These are phyloP conservation scores for Aspergillus amoenus DNA, from an alignment of 2,329 filamentous ascomycete genomes.

Conservation along the genomic window DNA sequence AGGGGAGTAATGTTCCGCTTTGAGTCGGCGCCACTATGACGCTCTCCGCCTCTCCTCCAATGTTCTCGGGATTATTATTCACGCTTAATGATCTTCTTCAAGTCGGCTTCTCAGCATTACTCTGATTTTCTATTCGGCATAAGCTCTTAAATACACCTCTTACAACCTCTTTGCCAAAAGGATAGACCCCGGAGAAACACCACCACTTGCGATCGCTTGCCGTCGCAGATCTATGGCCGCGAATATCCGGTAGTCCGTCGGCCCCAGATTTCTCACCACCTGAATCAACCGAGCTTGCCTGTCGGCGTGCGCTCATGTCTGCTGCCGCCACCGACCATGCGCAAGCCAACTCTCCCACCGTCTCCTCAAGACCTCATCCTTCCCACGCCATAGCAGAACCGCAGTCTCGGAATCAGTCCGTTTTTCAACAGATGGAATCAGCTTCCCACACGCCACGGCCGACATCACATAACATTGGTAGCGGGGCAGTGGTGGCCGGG, in stretches of 20 bases:
- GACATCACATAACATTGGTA: conserved; percentile 12
- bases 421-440: conserved; percentile 32
- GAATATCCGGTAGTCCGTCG: conserved; percentile 31
- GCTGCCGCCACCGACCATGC: conserved; percentile 30
- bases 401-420: conserved; percentile 18
- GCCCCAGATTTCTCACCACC: conserved; percentile 18
- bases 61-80: conserved; percentile 9
- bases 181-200: neutral
- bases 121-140: neutral
- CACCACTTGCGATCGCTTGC: neutral
- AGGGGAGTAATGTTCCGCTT: conserved; percentile 21
- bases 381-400: conserved; percentile 16
- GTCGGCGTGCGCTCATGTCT: conserved; percentile 23
- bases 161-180: neutral
- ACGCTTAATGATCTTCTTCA: neutral
- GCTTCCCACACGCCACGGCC: conserved; percentile 23
- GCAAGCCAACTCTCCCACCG: conserved; percentile 19
- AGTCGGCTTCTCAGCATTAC: neutral
- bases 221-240: conserved; percentile 21
- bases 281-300: conserved; percentile 13
- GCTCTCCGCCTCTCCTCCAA: conserved; percentile 4
- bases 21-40: conserved; percentile 18
- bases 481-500: conserved; percentile 13
- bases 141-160: neutral
- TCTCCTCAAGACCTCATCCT: conserved; percentile 11